Evolutionary conservation across 129 eudicot species (phyloP), one percentile per base, ranked within the genome.

Genomic region (Erigeron canadensis): DNA sequence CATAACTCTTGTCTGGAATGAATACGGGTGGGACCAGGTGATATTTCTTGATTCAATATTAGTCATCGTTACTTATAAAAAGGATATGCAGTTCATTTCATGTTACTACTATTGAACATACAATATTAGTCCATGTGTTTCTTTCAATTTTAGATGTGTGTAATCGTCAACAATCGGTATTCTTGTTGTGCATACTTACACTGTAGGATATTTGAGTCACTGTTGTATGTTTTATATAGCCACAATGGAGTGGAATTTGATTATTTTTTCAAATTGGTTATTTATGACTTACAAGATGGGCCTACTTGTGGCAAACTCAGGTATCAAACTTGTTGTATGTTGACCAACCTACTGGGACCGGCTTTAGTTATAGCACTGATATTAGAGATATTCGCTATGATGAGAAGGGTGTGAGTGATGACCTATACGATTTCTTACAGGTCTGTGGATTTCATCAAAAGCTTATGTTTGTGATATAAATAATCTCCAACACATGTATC

Each of bases 321-420:
- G 89, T 79, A 34, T 85, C 97, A 23, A 87, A 90, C 75, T 72
- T 91, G 22, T 67, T 91, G 23, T 91, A 82, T 39, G 90, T 88
- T 10, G 97, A 91, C 50, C 97, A 91, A 70, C 97, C 97, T 50
- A 86, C 81, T 63, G 97, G 97, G 71, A 91, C 97, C 5, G 97
- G 97, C 21, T 91, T 91, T 47, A 91, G 97, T 81, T 88, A 88
- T 28, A 88, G 81, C 58, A 82, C 93, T 45, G 87, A 83, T 76
- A 75, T 60, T 17, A 71, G 72, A 48, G 97, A 91, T 53, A 76
- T 88, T 66, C 87, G 96, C 57, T 93, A 88, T 60, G 45, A 84
- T 54, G 96, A 91, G 81, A 75, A 74, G 51, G 96, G 96, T 64
- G 89, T 91, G 38, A 88, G 96, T 81, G 83, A 88, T 77, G 97